Conservation (phyloP, 2,329 filamentous ascomycete species). For the Acrodontium crateriforme region DNA sequence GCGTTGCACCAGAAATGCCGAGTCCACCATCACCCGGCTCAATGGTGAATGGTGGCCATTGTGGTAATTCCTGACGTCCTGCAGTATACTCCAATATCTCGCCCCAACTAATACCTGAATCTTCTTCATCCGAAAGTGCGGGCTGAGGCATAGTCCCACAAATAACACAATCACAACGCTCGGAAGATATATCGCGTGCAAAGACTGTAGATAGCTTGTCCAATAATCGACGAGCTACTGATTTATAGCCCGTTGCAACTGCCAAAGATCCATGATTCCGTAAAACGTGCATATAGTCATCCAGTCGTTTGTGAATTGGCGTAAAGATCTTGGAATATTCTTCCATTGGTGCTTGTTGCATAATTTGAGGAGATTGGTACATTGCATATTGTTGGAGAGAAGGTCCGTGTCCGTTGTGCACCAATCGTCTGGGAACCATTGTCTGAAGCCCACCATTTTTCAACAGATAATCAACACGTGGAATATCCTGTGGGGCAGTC, state of each 20-base stretch:
- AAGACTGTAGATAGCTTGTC: conserved; percentile 92
- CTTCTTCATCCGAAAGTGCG: conserved; percentile 36
- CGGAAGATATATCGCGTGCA: conserved; percentile 73
- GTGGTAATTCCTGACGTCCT: conserved; percentile 69
- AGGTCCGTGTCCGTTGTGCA: conserved; percentile 46
- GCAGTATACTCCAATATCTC: conserved; percentile 89
- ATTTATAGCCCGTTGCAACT: conserved; percentile 88
- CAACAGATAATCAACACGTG: conserved; percentile 81
- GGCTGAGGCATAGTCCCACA: conserved; percentile 43
- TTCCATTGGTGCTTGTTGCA: conserved; percentile 20
- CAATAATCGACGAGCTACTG: conserved; percentile 76
- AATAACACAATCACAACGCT: conserved; percentile 77
- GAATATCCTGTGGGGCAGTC: conserved; percentile 51
- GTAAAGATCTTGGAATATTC: conserved; percentile 50
- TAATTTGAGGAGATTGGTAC: conserved; percentile 38
- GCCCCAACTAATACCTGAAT: conserved; percentile 75
- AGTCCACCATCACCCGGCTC: conserved; percentile 42
- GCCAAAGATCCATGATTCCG: conserved; percentile 76
- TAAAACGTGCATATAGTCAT: conserved; percentile 75
- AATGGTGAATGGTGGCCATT: conserved; percentile 76
- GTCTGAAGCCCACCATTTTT: conserved; percentile 72
- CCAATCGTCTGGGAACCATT: conserved; percentile 57
- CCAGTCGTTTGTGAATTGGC: conserved; percentile 67
- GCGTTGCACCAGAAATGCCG: conserved; percentile 40
- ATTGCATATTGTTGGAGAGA: conserved; percentile 47